Evolutionary conservation across 495 filamentous ascomycete genomes (phyloP).

Genomic region (Pyrenopolyporus hunteri): DNA sequence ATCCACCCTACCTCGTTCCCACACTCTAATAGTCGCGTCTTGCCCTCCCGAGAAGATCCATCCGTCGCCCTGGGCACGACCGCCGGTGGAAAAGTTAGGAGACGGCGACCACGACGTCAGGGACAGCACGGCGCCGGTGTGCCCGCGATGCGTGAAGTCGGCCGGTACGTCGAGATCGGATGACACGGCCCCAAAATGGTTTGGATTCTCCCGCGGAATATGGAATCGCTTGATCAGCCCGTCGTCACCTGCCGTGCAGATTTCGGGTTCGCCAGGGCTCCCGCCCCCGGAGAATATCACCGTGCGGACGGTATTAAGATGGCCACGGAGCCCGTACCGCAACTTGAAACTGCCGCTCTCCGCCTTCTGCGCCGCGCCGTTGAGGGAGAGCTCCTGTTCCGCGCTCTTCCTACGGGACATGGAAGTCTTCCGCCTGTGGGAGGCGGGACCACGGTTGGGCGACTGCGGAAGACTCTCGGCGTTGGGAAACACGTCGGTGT

Average conservation of each 20-base stretch:
- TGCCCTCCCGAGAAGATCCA: slow-evolving; percentile 99
- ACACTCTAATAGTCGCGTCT: slow-evolving; percentile 89
- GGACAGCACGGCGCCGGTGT: slow-evolving; percentile 85
- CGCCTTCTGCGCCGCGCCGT: slow-evolving; percentile 52
- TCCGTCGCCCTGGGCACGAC: slow-evolving; percentile 82
- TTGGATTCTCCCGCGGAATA: slow-evolving; percentile 74
- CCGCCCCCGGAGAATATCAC: slow-evolving; percentile 97
- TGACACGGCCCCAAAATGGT: slow-evolving; percentile 57
- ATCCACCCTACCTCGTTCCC: slow-evolving; percentile 92
- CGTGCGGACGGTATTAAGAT: slow-evolving; percentile 89
- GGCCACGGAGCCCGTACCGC: slow-evolving; percentile 87
- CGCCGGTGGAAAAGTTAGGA: slow-evolving; percentile 85
- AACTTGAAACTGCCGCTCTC: slow-evolving; percentile 84
- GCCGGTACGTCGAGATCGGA: slow-evolving; percentile 88
- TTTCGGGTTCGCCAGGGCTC: slow-evolving; percentile 91
- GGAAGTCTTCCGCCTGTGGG: slow-evolving; percentile 84
- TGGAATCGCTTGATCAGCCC: slow-evolving; percentile 96
- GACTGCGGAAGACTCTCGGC: slow-evolving; percentile 83
- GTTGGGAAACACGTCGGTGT: slow-evolving; percentile 83
- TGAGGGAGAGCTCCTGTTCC: slow-evolving; percentile 60
- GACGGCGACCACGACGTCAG: slow-evolving; percentile 84
- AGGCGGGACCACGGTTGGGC: slow-evolving; percentile 70
- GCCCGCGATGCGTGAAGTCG: slow-evolving; percentile 94
- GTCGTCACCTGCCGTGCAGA: slow-evolving; percentile 95
- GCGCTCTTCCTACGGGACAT: slow-evolving; percentile 61